Base-by-base conservation (phyloP, 805 yeast genomes). In the Ogataea salicorniae region DNA sequence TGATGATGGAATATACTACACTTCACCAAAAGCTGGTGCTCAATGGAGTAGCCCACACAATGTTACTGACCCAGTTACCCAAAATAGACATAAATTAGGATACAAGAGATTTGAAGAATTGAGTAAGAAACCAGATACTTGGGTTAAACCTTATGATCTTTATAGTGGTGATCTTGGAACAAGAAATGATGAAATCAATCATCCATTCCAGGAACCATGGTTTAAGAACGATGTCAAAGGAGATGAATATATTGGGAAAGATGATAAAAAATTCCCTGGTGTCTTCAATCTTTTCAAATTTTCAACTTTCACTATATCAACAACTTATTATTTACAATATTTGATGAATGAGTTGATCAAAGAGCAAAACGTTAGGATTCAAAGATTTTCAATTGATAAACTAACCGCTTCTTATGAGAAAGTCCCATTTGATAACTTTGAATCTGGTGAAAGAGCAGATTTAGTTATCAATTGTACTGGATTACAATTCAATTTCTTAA, bases 1-100 rank as follows among this genome's bases (percentile, higher is more conserved):
- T 2, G 86, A 82, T 45, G 49, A 60, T n/a, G 71, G 71, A 41
- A 37, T 50, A 5, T 70, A 72, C 6, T 83, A 79, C 57, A 73
- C 86, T 1, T 80, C 85, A 0, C 86, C 87, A 2, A 78, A 72
- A 59, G 89, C 87, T 1, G 88, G 89, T 5, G 89, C 88, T 34
- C 80, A 81, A 51, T 83, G 88, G 86, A 68, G 61, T n/a, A 66
- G 74, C 3, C 65, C 66, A 47, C 70, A 72, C n/a, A 41, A 56
- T 8, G 45, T 49, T 9, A 56, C 59, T 4, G 50, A 46, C 13
- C 31, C n/a, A 6, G 13, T 38, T 3, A 15, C 26, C 9, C 34
- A 26, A 23, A 69, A 71, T 41, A 55, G 67, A 44, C 78, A 73
- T 44, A 47, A 47, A 31, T 50, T 54, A 6, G 69, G 69, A 0